Base-by-base conservation (phyloP, 139 green algal species). In the Micractinium sp. region DNA sequence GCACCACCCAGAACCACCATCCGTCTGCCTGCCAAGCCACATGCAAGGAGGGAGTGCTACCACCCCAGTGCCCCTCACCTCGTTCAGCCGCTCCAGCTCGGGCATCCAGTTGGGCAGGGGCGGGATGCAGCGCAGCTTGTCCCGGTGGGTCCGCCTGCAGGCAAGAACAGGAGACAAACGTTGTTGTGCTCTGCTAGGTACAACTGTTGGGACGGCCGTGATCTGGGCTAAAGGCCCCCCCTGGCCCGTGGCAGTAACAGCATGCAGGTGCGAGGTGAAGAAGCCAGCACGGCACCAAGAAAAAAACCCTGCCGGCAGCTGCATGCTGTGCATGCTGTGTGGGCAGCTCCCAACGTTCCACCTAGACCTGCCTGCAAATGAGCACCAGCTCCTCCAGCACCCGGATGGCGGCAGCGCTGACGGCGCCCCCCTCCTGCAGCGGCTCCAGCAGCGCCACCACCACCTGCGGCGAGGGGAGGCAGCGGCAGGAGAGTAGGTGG, bases 391-490 rank as follows among this genome's bases (percentile, higher is more conserved):
- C 88, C 31, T 93, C 86, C 75, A 96, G 3, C 41, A 94, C 94
- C 12, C 36, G 75, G 12, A 86, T 87, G 83, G 89, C 91, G 38
- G 86, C 90, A 69, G 63, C 74, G 25, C 85, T 69, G 63, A 92
- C 85, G 0, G 56, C 1, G 15, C 89, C 90, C 2, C 80, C 85
- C 69, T 95, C 94, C 76, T 96, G 93, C n/a, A 97, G 92, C 19
- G 92, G 81, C 25, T 95, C 93, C 91, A 97, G 85, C 87, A 98
- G 81, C 19, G 95, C 93, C 31, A 98, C 96, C 3, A 95, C 93
- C 20, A 96, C 89, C 89, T 97, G 94, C 31, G 77, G 9, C 4
- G 66, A 13, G 36, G 19, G 18, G 77, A 83, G 31, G 71, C 47
- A 56, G 47, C 47, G 47, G 47, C 47, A 9, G 9, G 7, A 56